These are phyloP conservation scores for Daldinia sp. DNA, from an alignment of 2,329 filamentous ascomycete species.

Conservation along the genomic window DNA sequence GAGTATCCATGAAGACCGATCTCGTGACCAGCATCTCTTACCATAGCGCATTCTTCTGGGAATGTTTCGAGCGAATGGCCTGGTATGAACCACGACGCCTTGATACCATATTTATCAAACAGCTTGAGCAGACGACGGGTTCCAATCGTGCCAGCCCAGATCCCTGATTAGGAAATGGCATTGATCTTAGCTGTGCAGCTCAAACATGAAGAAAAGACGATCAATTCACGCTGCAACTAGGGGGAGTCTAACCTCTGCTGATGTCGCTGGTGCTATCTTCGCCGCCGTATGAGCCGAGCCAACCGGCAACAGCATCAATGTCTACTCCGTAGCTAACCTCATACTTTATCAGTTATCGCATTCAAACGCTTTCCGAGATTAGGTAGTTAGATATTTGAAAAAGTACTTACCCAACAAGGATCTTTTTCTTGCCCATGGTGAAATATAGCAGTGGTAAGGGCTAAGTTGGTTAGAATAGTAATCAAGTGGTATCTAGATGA, in stretches of 20 bases:
- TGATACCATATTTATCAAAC: slow-evolving; percentile 62
- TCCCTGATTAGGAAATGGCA: slow-evolving; percentile 53
- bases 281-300: slow-evolving; percentile 80
- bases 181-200: slow-evolving; percentile 16
- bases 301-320: slow-evolving; percentile 81
- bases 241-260: slow-evolving; percentile 66
- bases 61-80: slow-evolving; percentile 75
- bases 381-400: background rate
- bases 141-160: slow-evolving; percentile 75
- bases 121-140: slow-evolving; percentile 75
- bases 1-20: slow-evolving; percentile 75
- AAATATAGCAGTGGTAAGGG: background rate
- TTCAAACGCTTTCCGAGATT: background rate
- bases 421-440: slow-evolving; percentile 44
- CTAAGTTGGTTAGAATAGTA: background rate
- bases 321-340: slow-evolving; percentile 73
- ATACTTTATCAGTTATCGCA: slow-evolving; percentile 12
- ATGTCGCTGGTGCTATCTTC: slow-evolving; percentile 80
- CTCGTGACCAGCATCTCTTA: slow-evolving; percentile 74
- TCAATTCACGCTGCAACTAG: background rate
- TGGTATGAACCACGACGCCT: slow-evolving; percentile 57
- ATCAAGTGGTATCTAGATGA: background rate
- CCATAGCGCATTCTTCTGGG: slow-evolving; percentile 71
- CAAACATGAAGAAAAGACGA: background rate
- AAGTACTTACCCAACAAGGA: slow-evolving; percentile 40